Evolutionary conservation across 306 rosid species (phyloP).

Genomic region (Alnus glutinosa): DNA sequence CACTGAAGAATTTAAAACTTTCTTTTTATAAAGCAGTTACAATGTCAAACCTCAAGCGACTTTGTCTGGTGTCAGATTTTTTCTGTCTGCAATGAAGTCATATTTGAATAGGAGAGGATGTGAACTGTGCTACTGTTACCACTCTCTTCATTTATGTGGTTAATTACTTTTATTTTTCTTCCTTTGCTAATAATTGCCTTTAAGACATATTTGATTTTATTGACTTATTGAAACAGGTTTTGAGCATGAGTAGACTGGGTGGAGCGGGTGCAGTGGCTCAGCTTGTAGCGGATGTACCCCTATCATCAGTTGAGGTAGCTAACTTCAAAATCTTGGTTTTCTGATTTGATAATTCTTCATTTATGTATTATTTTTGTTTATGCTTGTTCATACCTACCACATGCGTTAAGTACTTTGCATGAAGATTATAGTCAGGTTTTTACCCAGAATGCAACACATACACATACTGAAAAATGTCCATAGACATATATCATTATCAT

Average conservation of each 20-base stretch:
- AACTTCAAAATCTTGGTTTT: neutral
- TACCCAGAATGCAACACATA: neutral
- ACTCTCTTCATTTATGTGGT: constrained; percentile 9
- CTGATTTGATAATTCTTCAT: neutral
- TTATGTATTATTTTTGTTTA: neutral
- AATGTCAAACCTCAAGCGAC: constrained; percentile 36
- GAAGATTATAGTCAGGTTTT: neutral
- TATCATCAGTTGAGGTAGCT: constrained; percentile 63
- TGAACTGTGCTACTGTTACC: neutral
- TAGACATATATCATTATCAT: neutral
- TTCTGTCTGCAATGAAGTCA: constrained; percentile 20
- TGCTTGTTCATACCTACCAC: neutral
- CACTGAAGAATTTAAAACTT: constrained; percentile 16
- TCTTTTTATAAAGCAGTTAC: constrained; percentile 21
- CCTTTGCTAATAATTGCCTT: neutral
- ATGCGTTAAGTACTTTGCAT: constrained; percentile 27
- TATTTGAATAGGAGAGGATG: constrained; percentile 17
- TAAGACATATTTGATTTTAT: neutral
- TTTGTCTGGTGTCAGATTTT: constrained; percentile 25
- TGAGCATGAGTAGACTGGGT: constrained; percentile 97
- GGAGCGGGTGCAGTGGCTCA: constrained; percentile 99
- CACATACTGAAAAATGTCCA: too few species aligned
- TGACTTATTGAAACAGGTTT: constrained; percentile 53
- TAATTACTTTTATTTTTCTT: neutral
- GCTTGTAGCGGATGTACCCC: constrained; percentile 92